These are phyloP conservation scores for Gossypium stocksii DNA, from an alignment of 345 rosid genomes.

Conservation along the genomic window DNA sequence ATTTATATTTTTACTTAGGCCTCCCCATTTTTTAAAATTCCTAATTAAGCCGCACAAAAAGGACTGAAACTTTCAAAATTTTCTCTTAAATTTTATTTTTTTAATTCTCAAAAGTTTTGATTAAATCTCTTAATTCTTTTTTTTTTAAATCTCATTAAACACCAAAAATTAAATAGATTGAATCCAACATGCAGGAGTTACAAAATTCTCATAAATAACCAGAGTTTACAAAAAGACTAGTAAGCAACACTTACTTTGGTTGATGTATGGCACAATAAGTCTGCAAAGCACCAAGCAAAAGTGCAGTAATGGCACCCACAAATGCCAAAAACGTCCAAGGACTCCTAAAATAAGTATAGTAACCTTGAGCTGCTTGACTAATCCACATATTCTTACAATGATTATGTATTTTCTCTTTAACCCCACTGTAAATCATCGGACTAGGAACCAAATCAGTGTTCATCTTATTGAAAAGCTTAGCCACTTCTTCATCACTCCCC, in stretches of 20 bases:
- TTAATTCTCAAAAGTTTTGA: too few relatives aligned
- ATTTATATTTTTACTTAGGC: too few relatives aligned
- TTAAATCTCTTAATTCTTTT: background rate
- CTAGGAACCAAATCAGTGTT: background rate
- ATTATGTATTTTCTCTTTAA: background rate
- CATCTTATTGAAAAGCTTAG: background rate
- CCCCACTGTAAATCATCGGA: background rate
- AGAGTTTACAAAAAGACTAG: background rate
- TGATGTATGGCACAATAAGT: background rate
- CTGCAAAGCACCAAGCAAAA: background rate
- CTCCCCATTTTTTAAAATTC: too few relatives aligned
- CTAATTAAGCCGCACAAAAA: too few relatives aligned
- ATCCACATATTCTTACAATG: background rate
- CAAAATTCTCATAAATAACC: too few relatives aligned
- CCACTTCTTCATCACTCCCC: slow-evolving; percentile 8
- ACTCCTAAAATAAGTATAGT: background rate
- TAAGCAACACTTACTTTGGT: background rate
- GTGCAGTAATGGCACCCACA: background rate
- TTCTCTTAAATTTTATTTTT: too few relatives aligned
- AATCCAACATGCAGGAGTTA: too few relatives aligned
- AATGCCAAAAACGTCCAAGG: slow-evolving; percentile 3
- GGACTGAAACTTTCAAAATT: too few relatives aligned
- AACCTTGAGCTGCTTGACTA: background rate
- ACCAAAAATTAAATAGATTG: too few relatives aligned
- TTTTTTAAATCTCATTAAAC: too few relatives aligned